Evolutionary conservation across 1,139 yeast genomes (phyloP), one percentile per base, ranked within the genome.

Genomic region (Fermentozyma sake): DNA sequence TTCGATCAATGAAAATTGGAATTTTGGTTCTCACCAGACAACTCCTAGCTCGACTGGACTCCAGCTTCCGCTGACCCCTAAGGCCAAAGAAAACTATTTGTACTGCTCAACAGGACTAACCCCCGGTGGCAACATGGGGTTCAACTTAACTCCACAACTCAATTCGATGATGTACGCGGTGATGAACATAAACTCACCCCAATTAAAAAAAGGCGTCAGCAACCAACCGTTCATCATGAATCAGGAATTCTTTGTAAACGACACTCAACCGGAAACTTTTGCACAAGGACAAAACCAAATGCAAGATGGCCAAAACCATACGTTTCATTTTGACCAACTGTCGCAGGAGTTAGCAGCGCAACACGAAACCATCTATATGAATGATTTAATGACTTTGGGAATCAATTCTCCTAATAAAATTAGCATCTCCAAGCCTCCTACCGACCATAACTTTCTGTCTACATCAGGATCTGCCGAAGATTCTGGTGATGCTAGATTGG

Each of bases 131-230:
- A 33, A 35, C 28, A 35, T 47, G 30, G 43, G 51, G 8, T 57
- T 54, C 39, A 63, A 60, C 39, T 54, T 63, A 35, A 65, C 71
- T 9, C 71, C 72, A 3, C 69, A 61, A 34, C 61, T 65, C 48
- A 64, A 61, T 39, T 52, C 65, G 10, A 49, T 63, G 50, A 63
- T 65, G 68, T 55, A 61, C 41, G 54, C 65, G 16, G 54, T 61
- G 48, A 54, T 61, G 55, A 55, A 41, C 34, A 34, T 54, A 31
- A 55, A 54, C 39, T 58, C 67, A 11, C 68, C 68, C 3, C 63
- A 54, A 29, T 46, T 38, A 22, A 45, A 43, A 32, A 52, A 47
- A 33, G 31, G 37, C 13, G 20, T 23, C 15, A 30, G 19, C 16
- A 33, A 27, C 23, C 38, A 34, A 19, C 38, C 36, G 15, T 55